Conservation (phyloP, 371 early-diverging fungal genomes). For the Basidiobolus meristosporus region DNA sequence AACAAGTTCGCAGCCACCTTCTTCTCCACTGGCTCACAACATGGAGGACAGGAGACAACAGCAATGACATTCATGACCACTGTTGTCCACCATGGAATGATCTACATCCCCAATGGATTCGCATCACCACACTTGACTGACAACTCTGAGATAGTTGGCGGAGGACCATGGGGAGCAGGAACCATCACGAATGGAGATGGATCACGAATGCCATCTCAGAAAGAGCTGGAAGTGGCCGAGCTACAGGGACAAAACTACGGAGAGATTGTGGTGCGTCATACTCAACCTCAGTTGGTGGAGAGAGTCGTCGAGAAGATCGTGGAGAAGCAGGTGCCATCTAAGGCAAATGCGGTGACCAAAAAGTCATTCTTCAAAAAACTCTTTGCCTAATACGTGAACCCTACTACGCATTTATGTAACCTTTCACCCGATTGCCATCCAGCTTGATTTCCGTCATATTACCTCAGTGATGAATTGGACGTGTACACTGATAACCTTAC, state of each 20-base stretch:
- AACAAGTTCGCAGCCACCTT: constrained; percentile 63
- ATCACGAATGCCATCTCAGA: background rate
- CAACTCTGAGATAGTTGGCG: constrained; percentile 33
- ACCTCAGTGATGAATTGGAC: too few species aligned
- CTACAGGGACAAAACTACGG: constrained; percentile 45
- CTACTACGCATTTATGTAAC: too few species aligned
- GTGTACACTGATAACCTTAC: too few species aligned
- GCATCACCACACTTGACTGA: constrained; percentile 22
- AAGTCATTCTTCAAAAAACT: too few species aligned
- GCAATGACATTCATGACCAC: constrained; percentile 39
- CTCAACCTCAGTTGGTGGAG: too few species aligned
- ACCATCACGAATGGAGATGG: background rate
- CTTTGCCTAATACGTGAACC: too few species aligned
- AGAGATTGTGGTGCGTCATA: too few species aligned
- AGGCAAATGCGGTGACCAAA: too few species aligned
- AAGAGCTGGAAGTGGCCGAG: constrained; percentile 42
- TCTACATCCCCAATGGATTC: constrained; percentile 58
- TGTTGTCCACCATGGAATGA: constrained; percentile 63
- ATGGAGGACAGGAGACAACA: constrained; percentile 69
- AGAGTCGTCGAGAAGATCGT: too few species aligned
- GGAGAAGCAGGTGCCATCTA: too few species aligned
- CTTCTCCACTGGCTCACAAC: constrained; percentile 46
- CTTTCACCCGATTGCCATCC: too few species aligned
- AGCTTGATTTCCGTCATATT: too few species aligned
- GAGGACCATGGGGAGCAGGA: constrained; percentile 33